phyloP scores from a whole-genome alignment of 2,329 filamentous ascomycete species.

The Nothophoma quercina region DNA sequence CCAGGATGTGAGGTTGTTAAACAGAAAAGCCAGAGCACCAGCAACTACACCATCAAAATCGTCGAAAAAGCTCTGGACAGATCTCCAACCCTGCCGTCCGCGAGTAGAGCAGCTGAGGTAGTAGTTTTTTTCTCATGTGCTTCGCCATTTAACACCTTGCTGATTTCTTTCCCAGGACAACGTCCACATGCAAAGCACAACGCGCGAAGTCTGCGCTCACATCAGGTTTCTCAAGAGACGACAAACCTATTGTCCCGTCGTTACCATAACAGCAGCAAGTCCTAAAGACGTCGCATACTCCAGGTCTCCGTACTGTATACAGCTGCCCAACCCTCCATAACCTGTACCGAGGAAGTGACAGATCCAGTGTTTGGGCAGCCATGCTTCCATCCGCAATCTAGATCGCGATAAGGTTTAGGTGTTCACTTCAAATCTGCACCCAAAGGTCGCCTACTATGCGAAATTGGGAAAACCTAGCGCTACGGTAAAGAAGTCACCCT shows the following conservation, averaged over 20 bases:
- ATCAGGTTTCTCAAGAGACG: constrained; percentile 55
- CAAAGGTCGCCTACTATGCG: too few species aligned
- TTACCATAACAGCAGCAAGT: constrained; percentile 51
- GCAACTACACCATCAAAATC: constrained; percentile 42
- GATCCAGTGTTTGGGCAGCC: constrained; percentile 48
- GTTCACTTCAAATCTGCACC: background rate
- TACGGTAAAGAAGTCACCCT: too few species aligned
- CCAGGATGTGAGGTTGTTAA: constrained; percentile 42
- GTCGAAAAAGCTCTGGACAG: constrained; percentile 31
- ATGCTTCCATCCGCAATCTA: constrained; percentile 44
- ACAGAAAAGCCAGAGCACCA: constrained; percentile 43
- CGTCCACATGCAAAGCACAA: constrained; percentile 38
- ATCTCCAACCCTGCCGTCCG: constrained; percentile 37
- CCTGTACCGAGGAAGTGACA: constrained; percentile 47
- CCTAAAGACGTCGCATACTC: constrained; percentile 45
- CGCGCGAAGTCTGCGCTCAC: constrained; percentile 58
- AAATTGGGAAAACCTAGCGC: too few species aligned
- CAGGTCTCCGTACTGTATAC: constrained; percentile 44
- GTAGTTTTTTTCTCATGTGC: constrained; percentile 48
- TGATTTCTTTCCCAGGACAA: constrained; percentile 48
- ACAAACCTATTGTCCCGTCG: constrained; percentile 52
- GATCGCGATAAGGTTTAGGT: too few species aligned
- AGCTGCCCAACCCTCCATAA: constrained; percentile 49
- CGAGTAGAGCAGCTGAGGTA: constrained; percentile 41
- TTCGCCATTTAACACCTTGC: constrained; percentile 47